phyloP scores from a whole-genome alignment of 306 rosid species.

The Castanospermum australe region DNA sequence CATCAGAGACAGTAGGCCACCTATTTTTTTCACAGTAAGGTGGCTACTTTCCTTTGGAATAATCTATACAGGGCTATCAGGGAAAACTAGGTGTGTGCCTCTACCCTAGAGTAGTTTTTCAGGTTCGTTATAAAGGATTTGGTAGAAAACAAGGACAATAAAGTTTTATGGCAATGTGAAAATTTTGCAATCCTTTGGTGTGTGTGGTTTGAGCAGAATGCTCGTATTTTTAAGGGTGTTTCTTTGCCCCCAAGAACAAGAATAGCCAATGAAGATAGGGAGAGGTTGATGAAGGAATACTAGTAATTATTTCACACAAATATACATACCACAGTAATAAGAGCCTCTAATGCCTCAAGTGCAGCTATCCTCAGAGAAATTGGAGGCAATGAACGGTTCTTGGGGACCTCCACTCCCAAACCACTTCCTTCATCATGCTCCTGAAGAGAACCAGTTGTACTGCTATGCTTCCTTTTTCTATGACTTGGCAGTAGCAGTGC shows the following conservation, averaged over 20 bases:
- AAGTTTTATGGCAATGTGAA: too few relatives aligned
- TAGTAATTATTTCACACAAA: not conserved
- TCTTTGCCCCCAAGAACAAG: not conserved
- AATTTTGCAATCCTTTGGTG: too few relatives aligned
- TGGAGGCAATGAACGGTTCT: constrained; percentile 37
- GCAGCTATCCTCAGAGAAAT: constrained; percentile 78
- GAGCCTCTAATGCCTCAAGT: constrained; percentile 79
- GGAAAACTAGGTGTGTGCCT: too few relatives aligned
- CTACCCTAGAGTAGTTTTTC: too few relatives aligned
- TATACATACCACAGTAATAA: constrained; percentile 69
- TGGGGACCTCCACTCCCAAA: constrained; percentile 36
- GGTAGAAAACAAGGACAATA: too few relatives aligned
- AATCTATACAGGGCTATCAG: too few relatives aligned
- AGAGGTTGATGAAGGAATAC: not conserved
- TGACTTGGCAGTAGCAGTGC: constrained; percentile 31
- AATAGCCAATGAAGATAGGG: not conserved
- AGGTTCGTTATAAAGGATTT: too few relatives aligned
- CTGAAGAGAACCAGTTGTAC: constrained; percentile 40
- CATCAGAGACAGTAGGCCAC: too few relatives aligned
- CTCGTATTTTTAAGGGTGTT: too few relatives aligned
- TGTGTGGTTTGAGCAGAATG: too few relatives aligned
- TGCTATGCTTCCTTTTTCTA: constrained; percentile 67
- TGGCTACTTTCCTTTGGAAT: too few relatives aligned
- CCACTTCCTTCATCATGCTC: constrained; percentile 39
- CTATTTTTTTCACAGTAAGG: too few relatives aligned